Conservation (phyloP, 805 yeast genomes). For the Lachancea kluyveri region DNA sequence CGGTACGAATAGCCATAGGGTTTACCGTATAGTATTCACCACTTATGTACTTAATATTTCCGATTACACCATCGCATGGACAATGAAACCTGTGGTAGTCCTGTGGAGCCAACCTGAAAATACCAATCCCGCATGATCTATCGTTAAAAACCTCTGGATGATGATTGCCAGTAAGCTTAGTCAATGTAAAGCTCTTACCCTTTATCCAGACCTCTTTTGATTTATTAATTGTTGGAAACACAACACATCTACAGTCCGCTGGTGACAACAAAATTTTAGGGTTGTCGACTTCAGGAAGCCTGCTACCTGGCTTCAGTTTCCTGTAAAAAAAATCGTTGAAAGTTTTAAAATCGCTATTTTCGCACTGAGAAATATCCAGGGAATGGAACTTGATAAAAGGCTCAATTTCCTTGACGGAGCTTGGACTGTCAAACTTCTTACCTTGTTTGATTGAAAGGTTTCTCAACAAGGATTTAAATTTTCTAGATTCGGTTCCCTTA, state of each 20-base stretch:
- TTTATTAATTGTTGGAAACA: conserved; percentile 47
- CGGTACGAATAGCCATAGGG: conserved; percentile 92
- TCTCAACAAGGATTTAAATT: conserved; percentile 54
- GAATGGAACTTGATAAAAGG: conserved; percentile 79
- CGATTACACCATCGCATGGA: conserved; percentile 73
- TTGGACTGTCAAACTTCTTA: conserved; percentile 65
- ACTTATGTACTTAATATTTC: conserved; percentile 59
- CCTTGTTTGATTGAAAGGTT: conserved; percentile 79
- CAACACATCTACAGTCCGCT: conserved; percentile 83
- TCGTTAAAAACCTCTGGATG: conserved; percentile 37
- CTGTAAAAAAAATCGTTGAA: conserved; percentile 91
- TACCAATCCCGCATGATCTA: conserved; percentile 54
- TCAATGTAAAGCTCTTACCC: conserved; percentile 67
- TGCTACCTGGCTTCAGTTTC: conserved; percentile 59
- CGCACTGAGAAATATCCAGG: conserved; percentile 70
- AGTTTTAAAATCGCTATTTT: conserved; percentile 48
- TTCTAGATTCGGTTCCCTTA: conserved; percentile 49
- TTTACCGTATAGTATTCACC: conserved; percentile 96
- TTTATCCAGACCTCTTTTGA: conserved; percentile 88
- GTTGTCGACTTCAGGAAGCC: conserved; percentile 58
- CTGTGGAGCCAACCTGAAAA: conserved; percentile 92
- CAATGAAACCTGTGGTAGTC: conserved; percentile 93
- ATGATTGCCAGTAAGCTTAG: conserved; percentile 40
- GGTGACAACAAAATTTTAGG: conserved; percentile 58
- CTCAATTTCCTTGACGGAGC: conserved; percentile 59